Percentiles rank a stretch among this genome's conserved stretches.
phyloP scores from a whole-genome alignment of 176 grass and related monocot genomes.

The Zea mays region Zm-B73-REFERENCE-NAM-5.0 NC_050097.1:28443501-28444000 shows the following conservation, averaged over 20 bases:
- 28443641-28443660: constrained; percentile 90
- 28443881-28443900: constrained; percentile 19
- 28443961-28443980: constrained; percentile 9
- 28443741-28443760: constrained; percentile 36
- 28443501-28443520: constrained; percentile 88
- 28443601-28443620: constrained; percentile 91
- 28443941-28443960: constrained; percentile 35
- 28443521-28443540: constrained; percentile 97
- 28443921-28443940: too few relatives aligned
- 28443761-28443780: constrained; percentile 47
- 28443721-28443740: constrained; percentile 20
- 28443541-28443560: constrained; percentile 77
- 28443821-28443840: constrained; percentile 19
- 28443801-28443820: constrained; percentile 32
- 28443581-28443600: constrained; percentile 91
- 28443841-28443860: constrained; percentile 23
- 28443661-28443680: constrained; percentile 74
- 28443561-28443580: constrained; percentile 77
- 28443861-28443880: constrained; percentile 24
- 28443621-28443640: constrained; percentile 83
- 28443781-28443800: constrained; percentile 48
- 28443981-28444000: too few relatives aligned
- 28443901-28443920: constrained; percentile 12
- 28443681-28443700: constrained; percentile 36
- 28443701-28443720: neutral